Evolutionary conservation across 352 stramenopile species (phyloP), one percentile per base, ranked within the genome.

Genomic region (Lagenidium giganteum): DNA sequence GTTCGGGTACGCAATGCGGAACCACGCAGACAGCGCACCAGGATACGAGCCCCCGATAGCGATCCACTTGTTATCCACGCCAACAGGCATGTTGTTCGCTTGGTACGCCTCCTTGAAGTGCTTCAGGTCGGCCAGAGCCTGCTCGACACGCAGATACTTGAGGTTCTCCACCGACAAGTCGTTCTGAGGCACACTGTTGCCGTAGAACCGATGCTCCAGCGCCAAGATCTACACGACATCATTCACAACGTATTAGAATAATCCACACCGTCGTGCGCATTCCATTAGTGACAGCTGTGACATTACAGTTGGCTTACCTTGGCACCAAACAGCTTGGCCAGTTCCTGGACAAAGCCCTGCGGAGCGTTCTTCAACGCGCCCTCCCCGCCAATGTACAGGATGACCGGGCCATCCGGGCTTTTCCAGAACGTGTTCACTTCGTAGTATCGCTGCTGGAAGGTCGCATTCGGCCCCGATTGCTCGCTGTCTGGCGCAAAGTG

Each of bases 171-270:
- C 81, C 32, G 69, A 74, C 13, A 89, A 44, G 40, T 80, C 69
- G 18, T 54, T 55, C 12, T 79, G 80, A 11, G 80, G 79, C 7
- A 86, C 52, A 39, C 69, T 86, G 42, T 86, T 64, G 8, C 80
- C 80, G 28, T 93, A 93, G 34, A 88, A 93, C 4, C 80, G 67
- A 42, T 92, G 80, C 35, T 92, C 80, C 16, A 92, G 56, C 32
- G 80, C 70, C 40, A 91, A 34, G 35, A 89, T 72, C 56, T 87
- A 51, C 20, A 47, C 24, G n/a, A n/a, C n/a, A n/a, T n/a, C n/a
- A n/a, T n/a, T n/a, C n/a, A n/a, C n/a, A n/a, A n/a, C n/a, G n/a
- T n/a, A n/a, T n/a, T n/a, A n/a, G n/a, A n/a, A n/a, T n/a, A n/a
- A n/a, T n/a, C n/a, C n/a, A n/a, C n/a, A n/a, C n/a, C n/a, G n/a